Conservation (phyloP, 257 asterid species). For the Echium plantagineum region DNA sequence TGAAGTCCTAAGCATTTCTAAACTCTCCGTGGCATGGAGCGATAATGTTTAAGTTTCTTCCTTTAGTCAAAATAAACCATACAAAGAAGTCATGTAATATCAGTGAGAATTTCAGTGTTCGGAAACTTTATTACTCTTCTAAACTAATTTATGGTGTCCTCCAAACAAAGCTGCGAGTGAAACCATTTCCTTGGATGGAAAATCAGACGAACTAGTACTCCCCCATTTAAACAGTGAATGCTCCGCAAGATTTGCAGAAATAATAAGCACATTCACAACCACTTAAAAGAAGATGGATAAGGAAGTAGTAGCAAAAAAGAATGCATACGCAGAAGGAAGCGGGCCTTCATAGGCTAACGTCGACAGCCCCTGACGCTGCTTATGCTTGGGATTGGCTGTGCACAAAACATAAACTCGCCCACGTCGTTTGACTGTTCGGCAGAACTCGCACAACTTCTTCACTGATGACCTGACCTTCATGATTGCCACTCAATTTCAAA, state of each 20-base stretch:
- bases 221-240: background rate
- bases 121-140: background rate
- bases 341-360: constrained; percentile 67
- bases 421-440: constrained; percentile 76
- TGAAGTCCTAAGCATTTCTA: background rate
- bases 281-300: background rate
- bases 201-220: background rate
- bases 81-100: background rate
- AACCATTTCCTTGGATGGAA: background rate
- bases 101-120: background rate
- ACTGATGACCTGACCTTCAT: constrained; percentile 98
- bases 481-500: constrained; percentile 16
- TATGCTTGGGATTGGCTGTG: constrained; percentile 90
- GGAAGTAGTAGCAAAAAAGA: background rate
- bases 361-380: constrained; percentile 85
- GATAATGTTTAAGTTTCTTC: background rate
- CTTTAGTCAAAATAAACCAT: background rate
- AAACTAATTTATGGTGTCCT: background rate
- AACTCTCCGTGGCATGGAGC: background rate
- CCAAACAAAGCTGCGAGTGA: background rate
- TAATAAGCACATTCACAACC: background rate
- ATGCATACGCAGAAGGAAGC: constrained; percentile 40
- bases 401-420: constrained; percentile 85
- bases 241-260: background rate
- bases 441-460: constrained; percentile 86